A percentile compares a stretch with the other conserved stretches of the same genome.
These are phyloP conservation scores for Strobilomyces dryophilus DNA, from an alignment of 768 basidiomycete genomes.

Conservation along the genomic window DNA sequence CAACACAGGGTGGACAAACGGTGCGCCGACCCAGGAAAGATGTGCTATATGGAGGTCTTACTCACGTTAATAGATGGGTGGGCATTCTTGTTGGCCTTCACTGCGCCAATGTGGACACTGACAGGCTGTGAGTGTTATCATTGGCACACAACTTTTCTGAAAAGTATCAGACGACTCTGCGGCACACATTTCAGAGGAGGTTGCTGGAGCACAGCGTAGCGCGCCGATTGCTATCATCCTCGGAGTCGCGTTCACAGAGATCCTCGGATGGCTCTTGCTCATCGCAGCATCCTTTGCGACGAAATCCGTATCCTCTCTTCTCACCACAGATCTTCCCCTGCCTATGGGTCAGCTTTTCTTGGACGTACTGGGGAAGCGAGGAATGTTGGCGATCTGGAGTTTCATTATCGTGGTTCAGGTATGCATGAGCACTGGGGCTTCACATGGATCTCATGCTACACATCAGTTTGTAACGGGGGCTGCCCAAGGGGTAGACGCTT, in stretches of 20 bases:
- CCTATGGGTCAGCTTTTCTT: slow-evolving; percentile 73
- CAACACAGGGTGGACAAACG: slow-evolving; percentile 61
- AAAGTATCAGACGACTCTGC: slow-evolving; percentile 60
- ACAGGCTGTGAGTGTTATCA: slow-evolving; percentile 55
- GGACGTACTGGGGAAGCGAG: slow-evolving; percentile 58
- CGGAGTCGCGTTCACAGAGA: slow-evolving; percentile 55
- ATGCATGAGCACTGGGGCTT: background rate
- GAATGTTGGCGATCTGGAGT: slow-evolving; percentile 72
- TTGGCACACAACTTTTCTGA: background rate
- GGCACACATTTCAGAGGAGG: slow-evolving; percentile 72
- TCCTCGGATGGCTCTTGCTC: slow-evolving; percentile 61
- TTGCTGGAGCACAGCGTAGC: slow-evolving; percentile 55
- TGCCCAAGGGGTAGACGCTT: slow-evolving; percentile 71
- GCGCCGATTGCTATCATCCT: slow-evolving; percentile 69
- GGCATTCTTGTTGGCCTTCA: slow-evolving; percentile 71
- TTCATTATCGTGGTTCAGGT: slow-evolving; percentile 64
- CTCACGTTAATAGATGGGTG: slow-evolving; percentile 49
- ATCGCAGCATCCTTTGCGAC: slow-evolving; percentile 67
- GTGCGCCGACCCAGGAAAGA: slow-evolving; percentile 32
- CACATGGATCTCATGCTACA: background rate
- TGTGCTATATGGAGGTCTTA: background rate
- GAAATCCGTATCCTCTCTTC: slow-evolving; percentile 46
- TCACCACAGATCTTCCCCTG: slow-evolving; percentile 49
- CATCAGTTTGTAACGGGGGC: slow-evolving; percentile 65
- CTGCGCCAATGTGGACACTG: slow-evolving; percentile 75